Evolutionary conservation across 768 basidiomycete genomes (phyloP), one percentile per base, ranked within the genome.

Genomic region (Ramaria sp.): DNA sequence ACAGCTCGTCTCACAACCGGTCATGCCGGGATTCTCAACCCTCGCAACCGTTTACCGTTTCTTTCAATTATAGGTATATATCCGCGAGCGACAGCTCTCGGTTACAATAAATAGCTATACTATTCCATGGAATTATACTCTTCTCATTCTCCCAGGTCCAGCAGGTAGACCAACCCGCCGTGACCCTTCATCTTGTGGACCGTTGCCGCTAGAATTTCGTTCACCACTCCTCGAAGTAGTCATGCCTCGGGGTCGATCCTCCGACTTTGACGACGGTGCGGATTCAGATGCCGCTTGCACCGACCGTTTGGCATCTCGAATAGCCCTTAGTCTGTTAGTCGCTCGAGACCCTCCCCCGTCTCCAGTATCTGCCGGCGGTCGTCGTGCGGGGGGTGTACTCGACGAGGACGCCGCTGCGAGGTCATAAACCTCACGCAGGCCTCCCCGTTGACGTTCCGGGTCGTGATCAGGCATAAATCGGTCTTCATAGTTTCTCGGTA

Each of bases 241-340:
- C 45, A 46, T 22, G 42, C n/a, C 20, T 43, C 42, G 42, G n/a
- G 2, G 17, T 43, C 17, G 42, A 43, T 2, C 34, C 34, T 37
- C 48, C 47, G 24, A 49, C 24, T 22, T 31, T 54, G 31, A 53
- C 37, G 41, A 53, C 42, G 33, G 37, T 53, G 48, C 45, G 45
- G 62, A 42, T 43, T 59, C 51, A 24, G 59, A 48, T 39, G 48
- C 31, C 11, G 33, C 38, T 19, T 52, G 33, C 24, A 62, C 70
- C 19, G 63, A 65, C 11, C 77, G 75, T 64, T 74, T 78, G 27
- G 75, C 76, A 58, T 80, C 78, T 20, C 81, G 72, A 20, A 81
- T 59, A 19, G 75, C 76, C 64, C 72, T 78, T 52, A 81, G 65
- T 34, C 79, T 74, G 59, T 79, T 72, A 1, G 70, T 69, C 7